phyloP scores from a whole-genome alignment of 2,329 filamentous ascomycete genomes.

The Cladosporium sp. region DNA sequence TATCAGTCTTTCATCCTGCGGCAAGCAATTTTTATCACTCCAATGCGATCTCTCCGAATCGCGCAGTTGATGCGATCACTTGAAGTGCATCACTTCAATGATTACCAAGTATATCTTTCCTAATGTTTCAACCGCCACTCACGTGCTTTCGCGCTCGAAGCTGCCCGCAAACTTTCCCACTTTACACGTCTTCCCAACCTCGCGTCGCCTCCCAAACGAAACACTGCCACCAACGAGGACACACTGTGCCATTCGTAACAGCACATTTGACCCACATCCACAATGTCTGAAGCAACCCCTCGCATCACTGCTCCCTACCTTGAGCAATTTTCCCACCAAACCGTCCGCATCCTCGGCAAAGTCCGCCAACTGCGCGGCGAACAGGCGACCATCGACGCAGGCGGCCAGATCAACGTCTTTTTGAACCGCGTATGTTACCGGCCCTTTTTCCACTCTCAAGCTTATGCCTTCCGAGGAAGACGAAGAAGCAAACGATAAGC shows the following conservation, averaged over 20 bases:
- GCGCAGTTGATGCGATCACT: background rate
- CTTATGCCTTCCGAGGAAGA: background rate
- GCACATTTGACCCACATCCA: background rate
- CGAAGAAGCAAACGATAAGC: background rate
- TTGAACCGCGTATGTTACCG: constrained; percentile 65
- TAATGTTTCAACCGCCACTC: background rate
- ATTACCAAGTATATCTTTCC: background rate
- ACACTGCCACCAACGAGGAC: background rate
- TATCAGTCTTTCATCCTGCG: background rate
- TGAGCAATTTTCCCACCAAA: constrained; percentile 66
- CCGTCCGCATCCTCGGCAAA: constrained; percentile 82
- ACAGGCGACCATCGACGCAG: constrained; percentile 75
- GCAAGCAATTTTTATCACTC: background rate
- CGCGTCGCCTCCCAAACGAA: background rate
- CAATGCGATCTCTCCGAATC: background rate
- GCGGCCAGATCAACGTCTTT: constrained; percentile 70
- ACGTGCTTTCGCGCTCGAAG: background rate
- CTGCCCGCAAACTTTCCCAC: background rate
- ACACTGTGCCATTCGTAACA: background rate
- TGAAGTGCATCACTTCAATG: background rate
- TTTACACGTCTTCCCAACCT: background rate
- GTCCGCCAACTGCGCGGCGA: constrained; percentile 81
- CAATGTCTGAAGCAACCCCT: constrained; percentile 75
- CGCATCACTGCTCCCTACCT: constrained; percentile 82
- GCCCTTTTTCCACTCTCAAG: no score